Percentiles rank a stretch among this genome's conserved stretches.
Conservation (phyloP, 1,139 yeast genomes). For the Komagataea norvegica region DNA sequence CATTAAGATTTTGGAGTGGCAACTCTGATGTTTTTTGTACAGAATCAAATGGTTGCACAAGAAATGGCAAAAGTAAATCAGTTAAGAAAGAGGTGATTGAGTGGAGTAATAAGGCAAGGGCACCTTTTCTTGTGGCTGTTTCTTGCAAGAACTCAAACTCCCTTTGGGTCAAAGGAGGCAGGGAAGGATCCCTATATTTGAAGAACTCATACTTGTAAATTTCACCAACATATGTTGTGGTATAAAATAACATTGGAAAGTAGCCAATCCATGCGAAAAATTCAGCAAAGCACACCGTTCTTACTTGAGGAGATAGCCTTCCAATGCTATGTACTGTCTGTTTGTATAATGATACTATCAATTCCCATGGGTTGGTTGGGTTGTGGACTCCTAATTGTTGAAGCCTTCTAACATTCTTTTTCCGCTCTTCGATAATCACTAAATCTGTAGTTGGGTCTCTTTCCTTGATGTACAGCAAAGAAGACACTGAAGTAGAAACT, state of each 20-base stretch:
- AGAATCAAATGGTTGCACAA: conserved; percentile 28
- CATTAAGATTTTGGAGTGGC: conserved; percentile 8
- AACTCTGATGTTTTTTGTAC: conserved; percentile 7
- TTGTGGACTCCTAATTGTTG: conserved; percentile 32
- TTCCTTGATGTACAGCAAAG: conserved; percentile 39
- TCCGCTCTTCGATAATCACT: conserved; percentile 33
- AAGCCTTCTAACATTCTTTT: conserved; percentile 28
- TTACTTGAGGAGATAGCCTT: conserved; percentile 39
- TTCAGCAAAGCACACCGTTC: conserved; percentile 40
- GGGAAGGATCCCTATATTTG: conserved; percentile 33
- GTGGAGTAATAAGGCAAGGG: conserved; percentile 38
- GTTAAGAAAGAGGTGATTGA: conserved; percentile 38
- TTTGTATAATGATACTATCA: conserved; percentile 29
- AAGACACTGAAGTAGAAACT: conserved; percentile 34
- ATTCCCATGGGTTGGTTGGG: conserved; percentile 19
- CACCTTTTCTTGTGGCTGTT: conserved; percentile 41
- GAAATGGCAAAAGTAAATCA: conserved; percentile 36
- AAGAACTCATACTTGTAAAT: conserved; percentile 35
- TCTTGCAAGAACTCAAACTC: conserved; percentile 31
- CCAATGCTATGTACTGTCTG: conserved; percentile 37
- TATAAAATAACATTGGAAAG: conserved; percentile 45
- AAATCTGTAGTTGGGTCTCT: conserved; percentile 41
- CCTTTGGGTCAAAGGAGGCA: conserved; percentile 46
- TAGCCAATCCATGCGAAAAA: conserved; percentile 52
- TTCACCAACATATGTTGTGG: conserved; percentile 47